Evolutionary conservation across 768 basidiomycete species (phyloP), one percentile per base, ranked within the genome.

Genomic region (Mycena haematopus): DNA sequence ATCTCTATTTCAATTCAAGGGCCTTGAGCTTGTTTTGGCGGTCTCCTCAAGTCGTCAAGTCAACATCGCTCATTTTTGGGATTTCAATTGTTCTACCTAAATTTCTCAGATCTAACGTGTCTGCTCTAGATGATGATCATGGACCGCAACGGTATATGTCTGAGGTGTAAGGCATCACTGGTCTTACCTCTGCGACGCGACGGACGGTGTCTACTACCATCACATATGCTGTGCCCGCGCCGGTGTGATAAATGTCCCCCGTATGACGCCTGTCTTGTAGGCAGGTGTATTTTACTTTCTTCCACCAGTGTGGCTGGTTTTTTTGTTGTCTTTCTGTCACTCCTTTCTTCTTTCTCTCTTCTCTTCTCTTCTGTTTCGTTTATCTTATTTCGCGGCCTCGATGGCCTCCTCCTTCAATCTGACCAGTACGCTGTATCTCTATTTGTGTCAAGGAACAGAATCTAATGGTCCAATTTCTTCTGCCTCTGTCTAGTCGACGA

Each of bases 401-500:
- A 84, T 84, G 82, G 81, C 80, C 62, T 61, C 64, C 42, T 44
- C 74, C 64, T 79, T 79, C 70, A 77, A 79, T 62, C 66, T 83
- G 47, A 77, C 78, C 63, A 77, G 82, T 82, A 35, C 58, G 71
- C 45, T 24, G 35, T 33, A 38, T 22, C 21, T 45, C 47, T 29
- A 11, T 5, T 61, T 40, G 15, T 31, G 29, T 51, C 51, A n/a
- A 7, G 24, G 0, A 19, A 19, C 24, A 49, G 36, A 33, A 11
- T 38, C 17, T 15, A 31, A 22, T 44, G n/a, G n/a, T n/a, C 51
- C 35, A n/a, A 29, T 58, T 15, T 19, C 29, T n/a, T 42, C n/a
- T 42, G 14, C 31, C 11, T 49, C 46, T 45, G 19, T 51, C n/a
- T 61, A 87, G 86, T 83, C 69, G 85, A 86, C 68, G 85, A 86